These are phyloP conservation scores for Cynara cardunculus DNA, from an alignment of 129 eudicot species.

Conservation along the genomic window DNA sequence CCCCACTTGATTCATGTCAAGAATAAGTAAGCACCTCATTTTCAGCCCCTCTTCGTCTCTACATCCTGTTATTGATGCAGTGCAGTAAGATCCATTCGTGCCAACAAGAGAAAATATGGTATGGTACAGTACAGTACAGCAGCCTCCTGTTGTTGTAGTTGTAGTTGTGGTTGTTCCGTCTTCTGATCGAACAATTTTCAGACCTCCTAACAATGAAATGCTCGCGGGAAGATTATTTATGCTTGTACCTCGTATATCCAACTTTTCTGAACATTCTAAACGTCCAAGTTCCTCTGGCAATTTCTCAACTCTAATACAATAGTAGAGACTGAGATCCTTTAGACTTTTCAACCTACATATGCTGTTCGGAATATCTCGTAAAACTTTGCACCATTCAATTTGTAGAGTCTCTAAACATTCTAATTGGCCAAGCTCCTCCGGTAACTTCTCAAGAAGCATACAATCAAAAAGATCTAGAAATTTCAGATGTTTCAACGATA, in stretches of 20 bases:
- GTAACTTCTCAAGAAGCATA: slow-evolving; percentile 5
- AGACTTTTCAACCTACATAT: background rate
- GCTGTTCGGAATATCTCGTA: slow-evolving; percentile 4
- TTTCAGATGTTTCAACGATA: background rate
- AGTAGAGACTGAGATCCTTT: background rate
- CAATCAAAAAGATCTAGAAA: background rate
- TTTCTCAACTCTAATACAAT: background rate
- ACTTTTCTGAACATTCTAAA: slow-evolving; percentile 26
- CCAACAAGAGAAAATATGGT: slow-evolving; percentile 13
- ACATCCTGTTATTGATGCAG: slow-evolving; percentile 22
- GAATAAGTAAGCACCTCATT: background rate
- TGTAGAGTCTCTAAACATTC: background rate
- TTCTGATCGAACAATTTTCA: no score
- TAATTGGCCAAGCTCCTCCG: background rate
- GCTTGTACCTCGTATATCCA: no score
- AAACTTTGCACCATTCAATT: background rate
- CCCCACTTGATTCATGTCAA: background rate
- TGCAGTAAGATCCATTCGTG: slow-evolving; percentile 56
- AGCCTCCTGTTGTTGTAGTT: no score
- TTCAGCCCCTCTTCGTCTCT: background rate
- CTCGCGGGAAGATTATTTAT: no score
- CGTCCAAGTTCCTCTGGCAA: no score
- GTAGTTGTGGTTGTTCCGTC: no score
- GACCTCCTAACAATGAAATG: no score
- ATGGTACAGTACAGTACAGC: no score